Evolutionary conservation across 306 rosid genomes (phyloP), one percentile per base, ranked within the genome.

Genomic region (Quercus berberidifolia): DNA sequence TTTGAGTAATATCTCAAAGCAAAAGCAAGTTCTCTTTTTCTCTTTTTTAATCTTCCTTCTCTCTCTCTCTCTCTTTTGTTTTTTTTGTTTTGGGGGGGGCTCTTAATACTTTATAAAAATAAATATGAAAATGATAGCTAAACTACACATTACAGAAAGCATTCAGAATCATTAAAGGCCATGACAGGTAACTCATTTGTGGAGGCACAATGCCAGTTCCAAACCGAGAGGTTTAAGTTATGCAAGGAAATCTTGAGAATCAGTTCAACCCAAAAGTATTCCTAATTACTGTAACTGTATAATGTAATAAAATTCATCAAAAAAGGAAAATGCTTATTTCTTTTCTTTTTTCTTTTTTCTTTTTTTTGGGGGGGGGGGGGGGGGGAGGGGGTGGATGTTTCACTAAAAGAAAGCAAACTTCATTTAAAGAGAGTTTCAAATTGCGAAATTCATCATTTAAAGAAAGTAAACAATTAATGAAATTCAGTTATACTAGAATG

Each of bases 381-480:
- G 52, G 15, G 52, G 3, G 15, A 0, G 4, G 4, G 54, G 1
- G 54, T 11, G 11, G 46, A 41, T 41, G 46, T 41, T 41, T 41
- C 46, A 41, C 46, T 41, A 41, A 41, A 41, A 41, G 46, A 38
- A 38, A 38, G 46, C 46, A 38, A 38, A 7, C 10, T 6, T 11
- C 17, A 46, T 3, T 46, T 60, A 25, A 26, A n/a, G 65, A 65
- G 4, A 38, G 58, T 20, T 21, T 49, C 6, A 8, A 11, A 49
- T n/a, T 10, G 51, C 56, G 71, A 55, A 63, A 6, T 69, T 84
- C 38, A 71, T 57, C 41, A 17, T 26, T 20, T 41, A 52, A 23
- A 38, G 30, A 77, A 77, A 82, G 70, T 54, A 31, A 43, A 75
- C 62, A 26, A 76, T 65, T 69, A 31, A 69, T 78, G 41, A 80